Base-by-base conservation (phyloP, 208 protist species). In the Hexamita inflata region DNA sequence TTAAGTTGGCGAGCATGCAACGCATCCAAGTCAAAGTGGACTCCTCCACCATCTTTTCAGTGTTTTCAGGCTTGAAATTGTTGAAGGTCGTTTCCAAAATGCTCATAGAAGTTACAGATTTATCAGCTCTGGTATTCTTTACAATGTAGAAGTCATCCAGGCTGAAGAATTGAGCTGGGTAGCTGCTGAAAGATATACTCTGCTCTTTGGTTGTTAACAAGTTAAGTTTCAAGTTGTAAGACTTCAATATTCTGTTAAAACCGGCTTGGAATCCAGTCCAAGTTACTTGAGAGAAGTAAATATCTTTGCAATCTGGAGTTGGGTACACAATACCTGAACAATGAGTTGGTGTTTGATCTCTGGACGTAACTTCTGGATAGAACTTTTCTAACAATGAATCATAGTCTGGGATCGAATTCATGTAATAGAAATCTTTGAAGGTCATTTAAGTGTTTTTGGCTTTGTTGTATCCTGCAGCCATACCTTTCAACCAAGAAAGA, bases 101-200 rank as follows among this genome's bases (percentile, higher is more conserved):
- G 2, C 19, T 34, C n/a, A 70, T 45, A 45, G 11, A 45, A 32
- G 34, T 70, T n/a, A 19, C 32, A 49, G 9, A 32, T 11, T 7
- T 32, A 45, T 35, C 11, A 32, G 4, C 42, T 19, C 11, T 38
- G 26, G 26, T 24, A 15, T 66, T 15, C n/a, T n/a, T n/a, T n/a
- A n/a, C n/a, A n/a, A 70, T n/a, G 42, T 70, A 70, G n/a, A 70
- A 70, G 35, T 70, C 64, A 45, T 70, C 64, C 7, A 70, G 4
- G 35, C 19, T 45, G 9, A 38, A 70, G 40, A 70, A 70, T 9
- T 32, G 9, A 70, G 19, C 64, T 32, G 64, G 64, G 19, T 45
- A 45, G 4, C 19, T 45, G 26, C 30, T 42, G n/a, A 70, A 70
- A 38, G 30, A 45, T 24, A 70, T 45, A 11, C n/a, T 40, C 64